Percentiles rank a stretch among this genome's conserved stretches.
Conservation (phyloP, 257 asterid species). For the Prunella vulgaris region DNA sequence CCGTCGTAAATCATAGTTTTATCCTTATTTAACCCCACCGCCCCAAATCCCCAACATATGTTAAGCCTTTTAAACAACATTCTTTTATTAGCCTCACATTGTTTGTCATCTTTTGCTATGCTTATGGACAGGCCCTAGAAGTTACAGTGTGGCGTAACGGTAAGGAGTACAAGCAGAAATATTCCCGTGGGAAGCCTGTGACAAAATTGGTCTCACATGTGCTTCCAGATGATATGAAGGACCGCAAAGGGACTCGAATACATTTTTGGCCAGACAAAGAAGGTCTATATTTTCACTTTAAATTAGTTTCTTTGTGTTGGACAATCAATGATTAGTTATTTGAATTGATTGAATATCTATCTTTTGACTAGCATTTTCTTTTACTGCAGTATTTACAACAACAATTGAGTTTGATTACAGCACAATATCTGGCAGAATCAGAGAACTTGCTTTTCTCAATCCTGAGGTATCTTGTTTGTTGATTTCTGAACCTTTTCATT, state of each 20-base stretch:
- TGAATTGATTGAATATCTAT: background rate
- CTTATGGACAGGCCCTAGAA: conserved; percentile 60
- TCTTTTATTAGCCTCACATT: conserved; percentile 5
- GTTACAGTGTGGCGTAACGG: conserved; percentile 95
- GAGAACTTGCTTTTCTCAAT: conserved; percentile 99
- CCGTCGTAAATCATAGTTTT: background rate
- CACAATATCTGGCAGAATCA: conserved; percentile 83
- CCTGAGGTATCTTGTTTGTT: conserved; percentile 62
- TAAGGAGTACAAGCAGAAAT: conserved; percentile 76
- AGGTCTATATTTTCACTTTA: conserved; percentile 36
- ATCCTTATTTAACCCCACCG: background rate
- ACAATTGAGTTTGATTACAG: conserved; percentile 74
- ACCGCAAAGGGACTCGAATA: conserved; percentile 66
- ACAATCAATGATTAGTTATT: conserved; percentile 9
- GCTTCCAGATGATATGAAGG: conserved; percentile 56
- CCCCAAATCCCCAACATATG: background rate
- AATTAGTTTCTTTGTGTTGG: conserved; percentile 7
- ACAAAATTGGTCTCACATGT: conserved; percentile 49
- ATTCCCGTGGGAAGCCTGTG: conserved; percentile 85
- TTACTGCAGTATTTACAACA: conserved; percentile 74
- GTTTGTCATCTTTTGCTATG: conserved; percentile 14
- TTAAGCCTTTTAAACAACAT: background rate
- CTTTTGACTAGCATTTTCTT: conserved; percentile 12
- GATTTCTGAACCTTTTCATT: conserved; percentile 16
- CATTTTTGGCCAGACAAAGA: conserved; percentile 95